Evolutionary conservation across 352 stramenopile species (phyloP).

Genomic region (Pythium brachiatum): DNA sequence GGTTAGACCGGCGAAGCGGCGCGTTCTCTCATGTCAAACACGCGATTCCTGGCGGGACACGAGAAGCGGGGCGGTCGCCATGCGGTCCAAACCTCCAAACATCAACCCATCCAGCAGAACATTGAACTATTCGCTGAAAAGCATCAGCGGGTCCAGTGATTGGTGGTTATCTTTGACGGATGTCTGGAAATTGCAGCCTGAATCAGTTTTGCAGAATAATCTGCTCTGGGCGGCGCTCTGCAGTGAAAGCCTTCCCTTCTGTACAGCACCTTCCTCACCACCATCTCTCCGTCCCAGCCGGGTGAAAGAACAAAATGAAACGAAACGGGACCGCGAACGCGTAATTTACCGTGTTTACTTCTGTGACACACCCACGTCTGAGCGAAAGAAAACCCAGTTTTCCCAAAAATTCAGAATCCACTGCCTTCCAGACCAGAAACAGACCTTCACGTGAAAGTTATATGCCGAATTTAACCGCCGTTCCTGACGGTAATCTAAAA

Average conservation of each 20-base stretch:
- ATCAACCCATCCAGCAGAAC: background rate
- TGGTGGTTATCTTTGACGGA: conserved; percentile 3
- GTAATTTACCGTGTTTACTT: background rate
- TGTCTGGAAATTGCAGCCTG: background rate
- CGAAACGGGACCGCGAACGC: background rate
- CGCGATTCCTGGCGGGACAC: background rate
- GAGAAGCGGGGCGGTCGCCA: background rate
- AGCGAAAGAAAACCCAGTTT: background rate
- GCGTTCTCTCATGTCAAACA: background rate
- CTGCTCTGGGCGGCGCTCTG: no score
- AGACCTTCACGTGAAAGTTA: background rate
- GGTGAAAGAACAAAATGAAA: conserved; percentile 1
- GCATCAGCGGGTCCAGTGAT: background rate
- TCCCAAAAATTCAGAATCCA: conserved; percentile 2
- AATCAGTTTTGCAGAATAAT: background rate
- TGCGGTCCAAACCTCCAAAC: background rate
- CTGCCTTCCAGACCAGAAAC: background rate
- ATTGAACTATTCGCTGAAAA: background rate
- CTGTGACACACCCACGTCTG: background rate
- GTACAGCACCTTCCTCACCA: background rate
- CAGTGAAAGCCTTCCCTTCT: no score
- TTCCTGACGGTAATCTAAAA: background rate
- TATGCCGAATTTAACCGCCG: background rate
- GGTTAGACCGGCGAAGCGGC: no score
- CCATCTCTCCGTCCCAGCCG: background rate